A percentile compares a stretch with the other conserved stretches of the same genome.
phyloP scores from a whole-genome alignment of 306 rosid genomes.

The Rubus parviflorus region DNA sequence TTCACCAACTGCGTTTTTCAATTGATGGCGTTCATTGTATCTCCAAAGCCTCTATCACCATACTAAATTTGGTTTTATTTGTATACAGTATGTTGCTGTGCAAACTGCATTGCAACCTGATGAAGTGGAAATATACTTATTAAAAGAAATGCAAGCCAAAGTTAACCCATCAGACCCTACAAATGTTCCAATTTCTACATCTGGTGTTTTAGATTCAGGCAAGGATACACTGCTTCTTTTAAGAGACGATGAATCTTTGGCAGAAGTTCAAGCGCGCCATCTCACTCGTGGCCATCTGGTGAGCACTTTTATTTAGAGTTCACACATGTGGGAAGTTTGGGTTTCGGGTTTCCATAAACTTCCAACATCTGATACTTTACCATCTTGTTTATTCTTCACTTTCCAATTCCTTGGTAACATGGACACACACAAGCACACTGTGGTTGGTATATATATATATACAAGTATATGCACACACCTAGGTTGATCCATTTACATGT shows the following conservation, averaged over 20 bases:
- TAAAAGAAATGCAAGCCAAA: slow-evolving; percentile 37
- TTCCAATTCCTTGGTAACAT: background rate
- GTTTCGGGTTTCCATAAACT: background rate
- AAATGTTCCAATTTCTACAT: slow-evolving; percentile 4
- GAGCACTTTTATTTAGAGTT: slow-evolving; percentile 25
- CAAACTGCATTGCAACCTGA: slow-evolving; percentile 35
- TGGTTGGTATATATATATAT: background rate
- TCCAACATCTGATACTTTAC: background rate
- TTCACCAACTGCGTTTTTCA: slow-evolving; percentile 21
- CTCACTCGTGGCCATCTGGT: slow-evolving; percentile 55
- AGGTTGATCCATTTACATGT: background rate
- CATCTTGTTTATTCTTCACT: background rate
- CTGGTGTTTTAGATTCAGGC: slow-evolving; percentile 34
- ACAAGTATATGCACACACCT: background rate
- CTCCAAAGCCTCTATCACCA: background rate
- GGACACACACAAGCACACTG: background rate
- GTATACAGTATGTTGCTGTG: slow-evolving; percentile 54
- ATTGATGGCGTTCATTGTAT: background rate
- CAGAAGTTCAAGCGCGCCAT: slow-evolving; percentile 39
- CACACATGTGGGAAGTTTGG: background rate
- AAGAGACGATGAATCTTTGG: slow-evolving; percentile 55
- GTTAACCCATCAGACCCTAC: slow-evolving; percentile 30
- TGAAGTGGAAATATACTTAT: slow-evolving; percentile 55
- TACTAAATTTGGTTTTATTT: slow-evolving; percentile 25
- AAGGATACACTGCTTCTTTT: slow-evolving; percentile 42